phyloP scores from a whole-genome alignment of 2,329 filamentous ascomycete genomes.

The Cytospora piceicola region DNA sequence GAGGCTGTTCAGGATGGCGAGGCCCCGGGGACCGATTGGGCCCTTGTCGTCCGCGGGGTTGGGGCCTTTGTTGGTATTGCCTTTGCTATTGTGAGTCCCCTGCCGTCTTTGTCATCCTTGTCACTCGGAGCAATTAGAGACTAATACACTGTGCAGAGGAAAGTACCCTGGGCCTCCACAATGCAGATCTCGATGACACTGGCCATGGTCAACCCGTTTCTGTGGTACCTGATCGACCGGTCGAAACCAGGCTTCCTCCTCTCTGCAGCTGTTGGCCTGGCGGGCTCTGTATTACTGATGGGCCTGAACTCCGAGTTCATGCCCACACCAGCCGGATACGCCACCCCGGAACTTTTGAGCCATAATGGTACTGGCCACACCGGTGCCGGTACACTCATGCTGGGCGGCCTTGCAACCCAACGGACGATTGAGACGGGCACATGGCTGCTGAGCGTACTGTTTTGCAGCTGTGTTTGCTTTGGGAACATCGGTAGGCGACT shows the following conservation, averaged over 20 bases:
- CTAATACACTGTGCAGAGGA: conserved; percentile 60
- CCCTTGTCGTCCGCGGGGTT: conserved; percentile 61
- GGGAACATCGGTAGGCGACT: conserved; percentile 89
- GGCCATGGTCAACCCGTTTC: conserved; percentile 85
- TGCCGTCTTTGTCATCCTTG: not conserved
- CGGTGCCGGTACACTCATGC: conserved; percentile 40
- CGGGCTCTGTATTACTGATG: conserved; percentile 75
- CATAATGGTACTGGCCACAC: conserved; percentile 35
- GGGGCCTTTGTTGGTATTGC: conserved; percentile 65
- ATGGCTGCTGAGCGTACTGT: conserved; percentile 92
- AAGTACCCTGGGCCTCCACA: conserved; percentile 90
- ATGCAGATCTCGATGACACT: conserved; percentile 91
- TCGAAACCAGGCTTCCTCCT: conserved; percentile 83
- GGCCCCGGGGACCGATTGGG: conserved; percentile 69
- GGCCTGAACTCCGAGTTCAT: conserved; percentile 78
- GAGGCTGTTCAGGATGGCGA: conserved; percentile 38
- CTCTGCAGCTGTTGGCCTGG: conserved; percentile 72
- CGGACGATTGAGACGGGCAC: conserved; percentile 73
- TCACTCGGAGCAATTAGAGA: not conserved
- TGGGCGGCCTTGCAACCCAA: conserved; percentile 61
- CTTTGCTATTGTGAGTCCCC: conserved; percentile 72
- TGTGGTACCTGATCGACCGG: conserved; percentile 97
- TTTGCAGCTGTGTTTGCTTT: conserved; percentile 94
- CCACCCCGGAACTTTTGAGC: conserved; percentile 38
- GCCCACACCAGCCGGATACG: conserved; percentile 62